Conservation (phyloP, 768 basidiomycete genomes). For the Mycena maculata region DNA sequence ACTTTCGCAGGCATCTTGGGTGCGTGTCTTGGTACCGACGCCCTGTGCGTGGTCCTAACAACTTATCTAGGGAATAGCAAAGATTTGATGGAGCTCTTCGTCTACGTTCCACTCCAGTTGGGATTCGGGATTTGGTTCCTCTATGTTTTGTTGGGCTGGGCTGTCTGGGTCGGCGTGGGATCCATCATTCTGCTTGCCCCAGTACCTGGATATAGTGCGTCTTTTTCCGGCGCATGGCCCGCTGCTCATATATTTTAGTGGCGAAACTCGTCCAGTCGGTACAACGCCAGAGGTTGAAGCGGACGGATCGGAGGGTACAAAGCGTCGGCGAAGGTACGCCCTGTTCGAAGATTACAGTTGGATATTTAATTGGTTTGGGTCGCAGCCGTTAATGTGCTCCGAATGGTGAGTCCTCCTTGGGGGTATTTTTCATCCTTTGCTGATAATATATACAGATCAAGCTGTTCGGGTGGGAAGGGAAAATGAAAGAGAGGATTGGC, state of each 20-base stretch:
- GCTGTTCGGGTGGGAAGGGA: conserved; percentile 74
- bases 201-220: conserved; percentile 62
- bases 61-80: conserved; percentile 8
- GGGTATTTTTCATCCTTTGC: conserved; percentile 3
- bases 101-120: conserved; percentile 39
- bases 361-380: neutral
- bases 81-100: conserved; percentile 13
- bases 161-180: conserved; percentile 28
- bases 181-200: conserved; percentile 53
- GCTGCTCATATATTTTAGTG: conserved; percentile 6
- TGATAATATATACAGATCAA: conserved; percentile 33
- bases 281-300: conserved; percentile 64
- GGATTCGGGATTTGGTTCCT: conserved; percentile 55
- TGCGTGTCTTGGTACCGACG: neutral
- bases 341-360: conserved; percentile 16
- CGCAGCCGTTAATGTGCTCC: conserved; percentile 64
- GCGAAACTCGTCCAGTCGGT: conserved; percentile 37
- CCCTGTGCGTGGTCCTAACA: neutral
- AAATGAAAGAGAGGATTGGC: conserved; percentile 63
- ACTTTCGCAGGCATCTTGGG: neutral
- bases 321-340: conserved; percentile 67
- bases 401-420: conserved; percentile 65
- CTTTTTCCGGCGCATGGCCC: neutral
- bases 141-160: conserved; percentile 42
- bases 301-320: conserved; percentile 71